Percentiles rank a stretch among this genome's conserved stretches.
phyloP scores from a whole-genome alignment of 768 basidiomycete species.

The Suillus placidus region DNA sequence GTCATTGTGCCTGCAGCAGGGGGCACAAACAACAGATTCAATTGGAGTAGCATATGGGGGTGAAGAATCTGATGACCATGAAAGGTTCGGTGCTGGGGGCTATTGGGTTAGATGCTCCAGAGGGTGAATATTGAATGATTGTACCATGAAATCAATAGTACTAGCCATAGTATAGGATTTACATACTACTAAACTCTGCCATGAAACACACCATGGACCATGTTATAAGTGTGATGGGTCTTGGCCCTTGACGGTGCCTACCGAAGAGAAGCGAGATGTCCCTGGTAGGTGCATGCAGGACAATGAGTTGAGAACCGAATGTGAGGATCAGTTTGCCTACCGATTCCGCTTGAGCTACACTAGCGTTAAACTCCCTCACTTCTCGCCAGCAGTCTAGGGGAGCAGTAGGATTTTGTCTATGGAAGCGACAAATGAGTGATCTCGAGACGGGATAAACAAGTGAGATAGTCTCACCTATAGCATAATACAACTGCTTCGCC shows the following conservation, averaged over 20 bases:
- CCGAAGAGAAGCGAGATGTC: constrained; percentile 63
- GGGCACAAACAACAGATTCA: constrained; percentile 14
- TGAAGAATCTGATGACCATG: constrained; percentile 18
- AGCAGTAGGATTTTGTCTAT: constrained; percentile 45
- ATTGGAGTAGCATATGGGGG: constrained; percentile 32
- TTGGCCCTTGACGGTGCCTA: constrained; percentile 21
- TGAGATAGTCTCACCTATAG: constrained; percentile 57
- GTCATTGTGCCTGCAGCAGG: constrained; percentile 22
- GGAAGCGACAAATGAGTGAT: constrained; percentile 5
- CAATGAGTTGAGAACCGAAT: constrained; percentile 2
- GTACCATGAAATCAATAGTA: not conserved
- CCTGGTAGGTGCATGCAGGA: constrained; percentile 37
- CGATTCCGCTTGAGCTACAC: constrained; percentile 70
- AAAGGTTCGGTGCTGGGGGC: not conserved
- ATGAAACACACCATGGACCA: not conserved
- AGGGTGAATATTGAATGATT: not conserved
- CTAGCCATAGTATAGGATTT: not conserved
- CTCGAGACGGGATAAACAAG: constrained; percentile 4
- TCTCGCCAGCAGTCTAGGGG: constrained; percentile 78
- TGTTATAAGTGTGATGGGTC: not conserved
- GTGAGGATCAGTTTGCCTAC: constrained; percentile 39
- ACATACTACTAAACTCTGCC: not conserved
- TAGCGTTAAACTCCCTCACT: constrained; percentile 68
- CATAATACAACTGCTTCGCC: constrained; percentile 70
- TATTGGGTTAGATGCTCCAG: not conserved